Evolutionary conservation across 2,329 filamentous ascomycete species (phyloP), one percentile per base, ranked within the genome.

Genomic region (Talaromyces marneffei): DNA sequence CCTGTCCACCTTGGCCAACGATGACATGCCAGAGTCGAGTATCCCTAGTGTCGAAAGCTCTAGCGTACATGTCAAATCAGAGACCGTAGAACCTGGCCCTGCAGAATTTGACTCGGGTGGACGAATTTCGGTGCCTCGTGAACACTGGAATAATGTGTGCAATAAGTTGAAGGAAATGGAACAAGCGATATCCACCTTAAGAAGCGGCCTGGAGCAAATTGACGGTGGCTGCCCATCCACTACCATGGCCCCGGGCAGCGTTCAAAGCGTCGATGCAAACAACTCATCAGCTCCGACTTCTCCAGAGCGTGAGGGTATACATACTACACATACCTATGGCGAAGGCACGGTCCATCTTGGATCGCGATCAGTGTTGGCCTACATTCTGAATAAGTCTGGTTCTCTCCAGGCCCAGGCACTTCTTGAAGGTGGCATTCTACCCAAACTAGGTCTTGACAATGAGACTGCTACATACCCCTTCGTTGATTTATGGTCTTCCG

Each of bases 391-490:
- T 25, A 80, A 83, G 37, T 78, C 84, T 12, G 75, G 76, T 16
- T 75, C 76, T 10, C 74, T 78, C 39, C 77, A 79, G 64, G 71
- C 78, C 3, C 80, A 84, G 64, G 81, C 85, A 54, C 72, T 86
- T 12, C 72, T 86, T 48, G 83, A 85, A 65, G 84, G 84, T 65
- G 84, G 82, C 52, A 84, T 87, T 65, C 72, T 87, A 23, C 84
- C 85, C 0, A 82, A 87, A 59, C 79, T 87, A 61, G 85, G 85
- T 2, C 76, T 87, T 35, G 85, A 87, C 67, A 87, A 87, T 65
- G 84, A 87, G 67, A 84, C 81, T 39, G 83, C 83, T 3, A 87
- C 84, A 8, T 87, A 87, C 67, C 85, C 85, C 6, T 87, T 87
- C 66, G 83, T 87, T 29, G 85, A 87, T 67, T 73, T 87, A 2